A percentile compares a stretch with the other conserved stretches of the same genome.
phyloP scores from a whole-genome alignment of 1,284 basidiomycete species.

The Rhodotorula sp. region DNA sequence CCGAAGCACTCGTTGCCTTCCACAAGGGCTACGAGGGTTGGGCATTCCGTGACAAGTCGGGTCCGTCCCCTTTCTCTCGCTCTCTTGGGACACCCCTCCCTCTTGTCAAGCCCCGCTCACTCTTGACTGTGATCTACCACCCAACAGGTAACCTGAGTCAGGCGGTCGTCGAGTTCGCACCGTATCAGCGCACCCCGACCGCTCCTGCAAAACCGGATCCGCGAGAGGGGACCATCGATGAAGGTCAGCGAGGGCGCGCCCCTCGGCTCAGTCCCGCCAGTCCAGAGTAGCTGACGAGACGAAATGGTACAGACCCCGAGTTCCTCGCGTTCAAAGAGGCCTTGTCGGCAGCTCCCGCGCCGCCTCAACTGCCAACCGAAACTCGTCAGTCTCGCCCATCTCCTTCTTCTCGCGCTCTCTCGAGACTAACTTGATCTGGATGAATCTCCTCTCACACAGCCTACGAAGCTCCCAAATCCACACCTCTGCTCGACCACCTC shows the following conservation, averaged over 20 bases:
- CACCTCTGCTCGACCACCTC: constrained; percentile 82
- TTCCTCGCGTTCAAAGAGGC: constrained; percentile 34
- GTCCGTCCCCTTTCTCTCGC: constrained; percentile 51
- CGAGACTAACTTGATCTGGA: background rate
- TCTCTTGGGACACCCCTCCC: too few species aligned
- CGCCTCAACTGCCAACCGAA: constrained; percentile 59
- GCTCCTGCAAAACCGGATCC: constrained; percentile 71
- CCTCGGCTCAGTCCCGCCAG: background rate
- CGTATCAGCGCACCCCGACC: constrained; percentile 77
- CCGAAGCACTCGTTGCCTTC: constrained; percentile 70
- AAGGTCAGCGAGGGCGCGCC: constrained; percentile 55
- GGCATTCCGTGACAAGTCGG: constrained; percentile 83
- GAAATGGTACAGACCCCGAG: constrained; percentile 26
- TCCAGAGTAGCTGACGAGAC: background rate
- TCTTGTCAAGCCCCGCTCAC: too few species aligned
- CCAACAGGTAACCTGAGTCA: constrained; percentile 74
- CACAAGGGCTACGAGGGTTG: constrained; percentile 87
- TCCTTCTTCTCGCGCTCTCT: background rate
- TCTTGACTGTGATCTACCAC: background rate
- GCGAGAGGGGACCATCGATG: constrained; percentile 71
- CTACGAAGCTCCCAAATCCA: constrained; percentile 65
- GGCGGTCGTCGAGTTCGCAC: constrained; percentile 90
- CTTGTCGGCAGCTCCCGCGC: constrained; percentile 52
- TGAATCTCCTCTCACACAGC: background rate
- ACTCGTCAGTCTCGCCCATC: constrained; percentile 56